A percentile compares a stretch with the other conserved stretches of the same genome.
Conservation (phyloP, 352 stramenopile species). For the Phytopythium vexans region DNA sequence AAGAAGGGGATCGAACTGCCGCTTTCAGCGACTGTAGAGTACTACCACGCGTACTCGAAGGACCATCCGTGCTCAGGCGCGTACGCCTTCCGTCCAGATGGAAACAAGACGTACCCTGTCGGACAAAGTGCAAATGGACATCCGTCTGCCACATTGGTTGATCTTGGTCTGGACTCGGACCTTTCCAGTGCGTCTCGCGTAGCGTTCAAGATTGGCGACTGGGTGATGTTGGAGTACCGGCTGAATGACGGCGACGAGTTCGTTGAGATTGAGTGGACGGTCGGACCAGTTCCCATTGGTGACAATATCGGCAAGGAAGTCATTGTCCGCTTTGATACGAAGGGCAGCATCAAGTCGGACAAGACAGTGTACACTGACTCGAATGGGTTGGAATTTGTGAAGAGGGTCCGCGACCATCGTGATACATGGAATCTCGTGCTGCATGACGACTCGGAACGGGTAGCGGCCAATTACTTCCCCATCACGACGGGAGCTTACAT, state of each 20-base stretch:
- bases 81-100: slow-evolving; percentile 95
- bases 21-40: slow-evolving; percentile 42
- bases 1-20: slow-evolving; percentile 58
- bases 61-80: slow-evolving; percentile 89
- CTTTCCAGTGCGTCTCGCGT: slow-evolving; percentile 34
- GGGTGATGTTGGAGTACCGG: slow-evolving; percentile 90
- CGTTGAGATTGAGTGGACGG: slow-evolving; percentile 95
- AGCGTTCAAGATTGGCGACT: slow-evolving; percentile 78
- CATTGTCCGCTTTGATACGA: slow-evolving; percentile 88
- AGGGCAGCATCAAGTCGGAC: slow-evolving; percentile 47
- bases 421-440: slow-evolving; percentile 87
- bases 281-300: slow-evolving; percentile 66
- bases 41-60: slow-evolving; percentile 66
- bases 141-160: slow-evolving; percentile 19
- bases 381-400: slow-evolving; percentile 94
- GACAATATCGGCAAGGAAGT: slow-evolving; percentile 94
- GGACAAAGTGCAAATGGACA: slow-evolving; percentile 9
- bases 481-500: slow-evolving; percentile 95
- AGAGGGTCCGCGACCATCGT: slow-evolving; percentile 86
- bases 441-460: slow-evolving; percentile 89
- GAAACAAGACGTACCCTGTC: slow-evolving; percentile 53
- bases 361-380: slow-evolving; percentile 91
- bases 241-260: slow-evolving; percentile 84
- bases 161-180: slow-evolving; percentile 2
- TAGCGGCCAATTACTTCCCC: slow-evolving; percentile 97